These are phyloP conservation scores for Talaromyces funiculosus DNA, from an alignment of 2,329 filamentous ascomycete species.

Conservation along the genomic window DNA sequence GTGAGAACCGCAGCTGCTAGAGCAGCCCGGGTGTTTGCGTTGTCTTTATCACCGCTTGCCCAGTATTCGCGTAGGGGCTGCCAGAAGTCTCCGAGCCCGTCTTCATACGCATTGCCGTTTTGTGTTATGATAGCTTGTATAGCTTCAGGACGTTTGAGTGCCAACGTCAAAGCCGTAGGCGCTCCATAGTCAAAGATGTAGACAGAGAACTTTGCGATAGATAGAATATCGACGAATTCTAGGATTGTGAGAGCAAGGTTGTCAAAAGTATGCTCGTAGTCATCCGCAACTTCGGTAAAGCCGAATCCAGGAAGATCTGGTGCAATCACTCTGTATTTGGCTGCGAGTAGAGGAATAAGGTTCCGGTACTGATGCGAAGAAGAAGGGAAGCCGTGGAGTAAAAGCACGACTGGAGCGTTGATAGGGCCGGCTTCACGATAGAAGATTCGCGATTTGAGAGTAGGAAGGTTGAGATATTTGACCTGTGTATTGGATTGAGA, in stretches of 20 bases:
- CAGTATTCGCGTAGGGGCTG: conserved; percentile 44
- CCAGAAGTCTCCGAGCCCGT: conserved; percentile 53
- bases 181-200: conserved; percentile 63
- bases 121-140: conserved; percentile 53
- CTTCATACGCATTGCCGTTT: conserved; percentile 57
- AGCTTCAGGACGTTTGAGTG: conserved; percentile 43
- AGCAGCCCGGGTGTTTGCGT: conserved; percentile 30
- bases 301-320: conserved; percentile 58
- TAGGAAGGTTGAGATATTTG: background rate
- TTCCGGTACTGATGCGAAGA: conserved; percentile 44
- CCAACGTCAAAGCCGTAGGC: conserved; percentile 51
- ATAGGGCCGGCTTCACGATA: conserved; percentile 33
- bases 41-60: conserved; percentile 29
- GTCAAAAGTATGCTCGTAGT: conserved; percentile 52
- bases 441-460: conserved; percentile 26
- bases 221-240: conserved; percentile 46
- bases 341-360: conserved; percentile 40
- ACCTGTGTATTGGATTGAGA: background rate
- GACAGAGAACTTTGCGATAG: conserved; percentile 46
- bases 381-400: conserved; percentile 45
- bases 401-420: conserved; percentile 36
- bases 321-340: conserved; percentile 45
- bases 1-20: conserved; percentile 33
- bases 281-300: conserved; percentile 47
- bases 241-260: conserved; percentile 45